Conservation (phyloP, 2,329 filamentous ascomycete genomes). For the Colletotrichum godetiae region DNA sequence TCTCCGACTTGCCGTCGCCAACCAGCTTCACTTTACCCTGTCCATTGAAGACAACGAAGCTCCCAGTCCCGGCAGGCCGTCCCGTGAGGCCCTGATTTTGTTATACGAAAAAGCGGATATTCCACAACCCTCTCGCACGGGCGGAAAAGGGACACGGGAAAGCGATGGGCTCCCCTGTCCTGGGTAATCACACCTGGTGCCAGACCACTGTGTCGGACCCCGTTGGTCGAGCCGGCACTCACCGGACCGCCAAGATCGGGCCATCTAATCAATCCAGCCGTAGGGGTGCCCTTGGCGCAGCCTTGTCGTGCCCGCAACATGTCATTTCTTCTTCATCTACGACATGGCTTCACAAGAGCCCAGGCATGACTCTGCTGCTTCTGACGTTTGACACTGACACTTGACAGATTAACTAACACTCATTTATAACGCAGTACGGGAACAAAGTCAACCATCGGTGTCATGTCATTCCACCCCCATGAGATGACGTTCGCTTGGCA, state of each 20-base stretch:
- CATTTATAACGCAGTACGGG: not conserved
- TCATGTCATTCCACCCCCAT: not conserved
- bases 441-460: not conserved
- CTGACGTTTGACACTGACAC: slow-evolving; percentile 21
- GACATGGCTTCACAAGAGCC: slow-evolving; percentile 13
- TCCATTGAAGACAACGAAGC: slow-evolving; percentile 4
- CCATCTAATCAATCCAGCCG: slow-evolving; percentile 20
- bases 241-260: slow-evolving; percentile 30
- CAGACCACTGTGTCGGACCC: slow-evolving; percentile 28
- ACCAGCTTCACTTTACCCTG: slow-evolving; percentile 12
- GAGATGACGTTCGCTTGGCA: not conserved
- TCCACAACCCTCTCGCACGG: not conserved
- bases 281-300: slow-evolving; percentile 29
- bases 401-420: slow-evolving; percentile 7
- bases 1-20: slow-evolving; percentile 5
- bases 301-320: slow-evolving; percentile 13
- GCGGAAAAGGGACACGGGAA: slow-evolving; percentile 25
- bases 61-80: slow-evolving; percentile 4
- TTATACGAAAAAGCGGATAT: slow-evolving; percentile 17
- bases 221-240: slow-evolving; percentile 29
- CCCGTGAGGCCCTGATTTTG: not conserved
- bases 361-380: slow-evolving; percentile 12
- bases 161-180: not conserved
- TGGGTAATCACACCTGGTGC: slow-evolving; percentile 12
- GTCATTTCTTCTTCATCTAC: slow-evolving; percentile 8